A percentile compares a stretch with the other conserved stretches of the same genome.
Evolutionary conservation across 441 rosid genomes (phyloP).

Genomic region (Adansonia grandidieri): DNA sequence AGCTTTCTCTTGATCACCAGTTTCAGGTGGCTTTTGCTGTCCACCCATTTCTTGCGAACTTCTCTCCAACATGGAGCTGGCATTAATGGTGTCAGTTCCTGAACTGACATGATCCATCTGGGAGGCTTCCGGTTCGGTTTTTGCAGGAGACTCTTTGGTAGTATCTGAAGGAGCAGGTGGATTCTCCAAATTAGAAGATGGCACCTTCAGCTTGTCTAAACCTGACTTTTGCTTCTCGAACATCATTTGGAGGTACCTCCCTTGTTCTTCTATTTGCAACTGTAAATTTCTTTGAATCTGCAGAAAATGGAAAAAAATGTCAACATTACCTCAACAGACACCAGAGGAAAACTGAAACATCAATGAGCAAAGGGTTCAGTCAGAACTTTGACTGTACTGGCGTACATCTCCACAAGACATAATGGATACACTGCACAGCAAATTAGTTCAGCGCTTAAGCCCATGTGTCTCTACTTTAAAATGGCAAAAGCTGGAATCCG

Average conservation of each 20-base stretch:
- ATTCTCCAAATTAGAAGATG: constrained; percentile 55
- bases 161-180: constrained; percentile 39
- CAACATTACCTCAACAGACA: too few species aligned
- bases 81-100: constrained; percentile 19
- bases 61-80: constrained; percentile 33
- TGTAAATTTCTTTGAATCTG: constrained; percentile 95
- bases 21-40: constrained; percentile 34
- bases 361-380: too few species aligned
- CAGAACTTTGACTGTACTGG: not conserved
- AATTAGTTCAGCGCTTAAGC: not conserved
- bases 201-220: constrained; percentile 50
- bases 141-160: constrained; percentile 37
- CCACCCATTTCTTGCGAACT: constrained; percentile 30
- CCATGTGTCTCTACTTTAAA: not conserved
- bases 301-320: constrained; percentile 10
- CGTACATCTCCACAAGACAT: not conserved
- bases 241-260: constrained; percentile 90
- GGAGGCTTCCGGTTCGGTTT: constrained; percentile 37
- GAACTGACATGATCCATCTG: constrained; percentile 35
- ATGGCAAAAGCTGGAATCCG: not conserved
- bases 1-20: constrained; percentile 34
- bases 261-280: constrained; percentile 93
- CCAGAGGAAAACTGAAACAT: too few species aligned
- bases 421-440: not conserved
- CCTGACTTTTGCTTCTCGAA: constrained; percentile 89